A percentile compares a stretch with the other conserved stretches of the same genome.
Evolutionary conservation across 768 basidiomycete species (phyloP).

Genomic region (Trametes sanguinea): DNA sequence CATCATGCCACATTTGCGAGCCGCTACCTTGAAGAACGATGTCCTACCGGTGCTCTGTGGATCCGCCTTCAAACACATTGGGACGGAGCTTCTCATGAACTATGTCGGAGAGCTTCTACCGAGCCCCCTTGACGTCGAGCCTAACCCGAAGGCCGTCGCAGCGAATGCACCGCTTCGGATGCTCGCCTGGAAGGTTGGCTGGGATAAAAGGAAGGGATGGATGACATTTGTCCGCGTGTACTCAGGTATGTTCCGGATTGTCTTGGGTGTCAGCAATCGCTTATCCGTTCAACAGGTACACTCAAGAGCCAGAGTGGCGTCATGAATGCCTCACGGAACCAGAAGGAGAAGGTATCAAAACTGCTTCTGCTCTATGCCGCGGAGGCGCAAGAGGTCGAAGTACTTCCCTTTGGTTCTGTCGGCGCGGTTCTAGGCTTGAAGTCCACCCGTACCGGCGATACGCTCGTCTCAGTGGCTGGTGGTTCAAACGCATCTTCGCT

Average conservation of each 20-base stretch:
- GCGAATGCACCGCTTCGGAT: conserved; percentile 55
- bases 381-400: conserved; percentile 73
- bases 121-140: conserved; percentile 62
- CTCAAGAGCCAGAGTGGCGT: conserved; percentile 62
- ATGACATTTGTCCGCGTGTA: conserved; percentile 92
- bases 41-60: conserved; percentile 83
- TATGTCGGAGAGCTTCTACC: conserved; percentile 81
- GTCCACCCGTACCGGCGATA: conserved; percentile 86
- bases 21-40: conserved; percentile 62
- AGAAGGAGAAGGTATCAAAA: conserved; percentile 74
- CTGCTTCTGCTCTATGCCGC: conserved; percentile 79
- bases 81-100: conserved; percentile 79
- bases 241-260: conserved; percentile 56
- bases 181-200: conserved; percentile 87
- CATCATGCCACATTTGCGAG: conserved; percentile 67
- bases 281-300: conserved; percentile 52
- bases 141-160: conserved; percentile 41
- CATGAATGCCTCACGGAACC: conserved; percentile 65
- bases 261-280: background rate
- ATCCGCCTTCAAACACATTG: conserved; percentile 78
- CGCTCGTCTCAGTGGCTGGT: conserved; percentile 59
- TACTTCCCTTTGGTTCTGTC: conserved; percentile 78
- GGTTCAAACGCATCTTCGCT: conserved; percentile 42
- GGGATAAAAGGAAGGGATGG: conserved; percentile 85
- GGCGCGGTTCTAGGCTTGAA: conserved; percentile 84